These are phyloP conservation scores for Phialophora expanda DNA, from an alignment of 2,329 filamentous ascomycete species.

Conservation along the genomic window DNA sequence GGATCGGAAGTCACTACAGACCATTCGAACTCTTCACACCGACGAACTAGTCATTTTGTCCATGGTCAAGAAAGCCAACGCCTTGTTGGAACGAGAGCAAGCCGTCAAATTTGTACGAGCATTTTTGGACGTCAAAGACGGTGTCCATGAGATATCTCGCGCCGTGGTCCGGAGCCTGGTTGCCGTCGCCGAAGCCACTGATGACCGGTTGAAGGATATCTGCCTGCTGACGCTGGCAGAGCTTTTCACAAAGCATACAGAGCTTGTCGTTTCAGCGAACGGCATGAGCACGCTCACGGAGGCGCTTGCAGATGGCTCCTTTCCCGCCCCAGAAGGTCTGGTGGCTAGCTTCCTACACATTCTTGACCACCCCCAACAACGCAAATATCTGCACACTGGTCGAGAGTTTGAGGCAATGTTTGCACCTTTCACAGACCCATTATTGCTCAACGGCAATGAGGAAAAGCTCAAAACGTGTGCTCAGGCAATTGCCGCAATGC, in stretches of 20 bases:
- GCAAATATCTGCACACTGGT: conserved; percentile 82
- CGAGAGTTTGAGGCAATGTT: conserved; percentile 90
- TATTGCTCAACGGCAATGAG: conserved; percentile 60
- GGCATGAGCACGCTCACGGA: conserved; percentile 89
- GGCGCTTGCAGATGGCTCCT: conserved; percentile 85
- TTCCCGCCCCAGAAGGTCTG: conserved; percentile 89
- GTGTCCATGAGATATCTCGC: conserved; percentile 82
- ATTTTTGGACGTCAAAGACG: conserved; percentile 94
- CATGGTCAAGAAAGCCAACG: conserved; percentile 91
- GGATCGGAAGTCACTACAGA: conserved; percentile 85
- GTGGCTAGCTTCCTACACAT: conserved; percentile 87
- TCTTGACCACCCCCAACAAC: conserved; percentile 79
- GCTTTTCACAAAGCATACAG: conserved; percentile 84
- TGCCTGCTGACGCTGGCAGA: conserved; percentile 92
- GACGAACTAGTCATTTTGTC: conserved; percentile 92
- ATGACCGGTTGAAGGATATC: conserved; percentile 86
- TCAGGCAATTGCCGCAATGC: conserved; percentile 85
- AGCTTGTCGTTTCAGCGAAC: conserved; percentile 78
- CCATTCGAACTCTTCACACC: conserved; percentile 83
- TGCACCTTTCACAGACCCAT: conserved; percentile 87
- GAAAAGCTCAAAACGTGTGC: conserved; percentile 81
- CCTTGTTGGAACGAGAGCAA: conserved; percentile 96
- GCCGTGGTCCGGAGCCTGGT: conserved; percentile 88
- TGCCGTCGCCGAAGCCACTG: conserved; percentile 82
- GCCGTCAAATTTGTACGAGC: conserved; percentile 94